Evolutionary conservation across 352 stramenopile species (phyloP).

Genomic region (Aphanomyces euteiches): DNA sequence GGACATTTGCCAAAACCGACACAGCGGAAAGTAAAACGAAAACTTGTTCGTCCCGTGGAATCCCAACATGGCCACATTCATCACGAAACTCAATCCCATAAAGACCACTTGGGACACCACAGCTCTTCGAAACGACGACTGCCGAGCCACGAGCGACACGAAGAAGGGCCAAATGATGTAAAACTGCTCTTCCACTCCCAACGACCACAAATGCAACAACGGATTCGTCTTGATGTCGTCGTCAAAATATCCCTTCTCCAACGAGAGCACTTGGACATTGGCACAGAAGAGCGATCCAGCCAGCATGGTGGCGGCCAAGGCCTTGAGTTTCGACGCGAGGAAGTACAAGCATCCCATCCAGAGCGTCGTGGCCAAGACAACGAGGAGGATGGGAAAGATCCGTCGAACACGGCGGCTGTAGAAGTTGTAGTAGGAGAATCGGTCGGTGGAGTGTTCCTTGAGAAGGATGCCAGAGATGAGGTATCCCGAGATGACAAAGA

Average conservation of each 20-base stretch:
- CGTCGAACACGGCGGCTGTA: not conserved
- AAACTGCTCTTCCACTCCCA: conserved; percentile 32
- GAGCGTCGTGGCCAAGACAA: not conserved
- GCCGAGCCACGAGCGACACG: not conserved
- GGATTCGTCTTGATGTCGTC: conserved; percentile 21
- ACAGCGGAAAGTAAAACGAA: conserved; percentile 29
- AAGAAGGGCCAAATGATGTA: conserved; percentile 32
- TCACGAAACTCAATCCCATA: not conserved
- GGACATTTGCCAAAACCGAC: conserved; percentile 29
- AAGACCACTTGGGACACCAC: conserved; percentile 8
- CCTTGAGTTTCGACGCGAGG: not conserved
- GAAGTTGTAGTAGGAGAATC: not conserved
- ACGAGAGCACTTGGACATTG: conserved; percentile 25
- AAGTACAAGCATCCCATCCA: conserved; percentile 2
- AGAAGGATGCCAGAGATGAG: conserved; percentile 5
- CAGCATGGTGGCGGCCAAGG: not conserved
- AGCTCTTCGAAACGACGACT: not conserved
- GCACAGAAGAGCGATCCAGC: conserved; percentile 7
- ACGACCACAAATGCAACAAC: conserved; percentile 30
- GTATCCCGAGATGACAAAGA: not conserved
- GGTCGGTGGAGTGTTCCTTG: not conserved
- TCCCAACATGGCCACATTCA: conserved; percentile 19
- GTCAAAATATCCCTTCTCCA: conserved; percentile 30
- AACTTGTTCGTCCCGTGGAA: conserved; percentile 22
- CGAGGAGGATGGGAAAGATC: not conserved